Percentiles rank a stretch among this genome's conserved stretches.
Conservation (phyloP, 2,329 filamentous ascomycete species). For the Cercospora sesami region DNA sequence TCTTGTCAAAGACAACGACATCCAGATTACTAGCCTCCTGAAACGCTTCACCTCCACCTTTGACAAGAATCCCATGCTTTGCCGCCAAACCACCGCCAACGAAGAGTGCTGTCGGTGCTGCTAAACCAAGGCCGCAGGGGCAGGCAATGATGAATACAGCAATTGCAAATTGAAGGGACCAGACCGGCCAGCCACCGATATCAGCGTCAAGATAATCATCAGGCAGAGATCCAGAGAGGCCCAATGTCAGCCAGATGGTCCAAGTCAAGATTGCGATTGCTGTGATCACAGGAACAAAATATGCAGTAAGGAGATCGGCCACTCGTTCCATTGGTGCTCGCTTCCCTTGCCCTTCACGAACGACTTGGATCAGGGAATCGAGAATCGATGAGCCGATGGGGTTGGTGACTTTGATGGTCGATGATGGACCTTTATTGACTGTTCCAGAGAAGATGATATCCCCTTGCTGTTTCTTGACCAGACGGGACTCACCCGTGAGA, state of each 20-base stretch:
- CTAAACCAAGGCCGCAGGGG: neutral
- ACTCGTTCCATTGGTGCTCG: neutral
- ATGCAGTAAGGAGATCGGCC: neutral
- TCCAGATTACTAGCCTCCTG: neutral
- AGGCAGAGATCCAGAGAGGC: too few relatives aligned
- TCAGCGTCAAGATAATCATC: too few relatives aligned
- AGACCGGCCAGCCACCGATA: too few relatives aligned
- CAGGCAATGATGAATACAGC: neutral
- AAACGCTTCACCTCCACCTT: neutral
- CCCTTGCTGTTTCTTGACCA: neutral
- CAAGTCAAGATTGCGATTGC: too few relatives aligned
- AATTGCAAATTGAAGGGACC: too few relatives aligned
- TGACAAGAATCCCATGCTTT: neutral
- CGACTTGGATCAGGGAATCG: neutral
- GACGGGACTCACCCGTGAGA: neutral
- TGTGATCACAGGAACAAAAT: neutral
- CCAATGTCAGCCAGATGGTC: too few relatives aligned
- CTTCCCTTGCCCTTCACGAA: neutral
- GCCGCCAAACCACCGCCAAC: neutral
- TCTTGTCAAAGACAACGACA: neutral
- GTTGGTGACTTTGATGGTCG: neutral
- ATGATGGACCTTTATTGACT: neutral
- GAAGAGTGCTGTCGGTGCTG: neutral
- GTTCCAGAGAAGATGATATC: neutral
- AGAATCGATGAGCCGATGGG: neutral